Evolutionary conservation across 108 stramenopile species (phyloP), one percentile per base, ranked within the genome.

Genomic region (Skeletonema tropicum): DNA sequence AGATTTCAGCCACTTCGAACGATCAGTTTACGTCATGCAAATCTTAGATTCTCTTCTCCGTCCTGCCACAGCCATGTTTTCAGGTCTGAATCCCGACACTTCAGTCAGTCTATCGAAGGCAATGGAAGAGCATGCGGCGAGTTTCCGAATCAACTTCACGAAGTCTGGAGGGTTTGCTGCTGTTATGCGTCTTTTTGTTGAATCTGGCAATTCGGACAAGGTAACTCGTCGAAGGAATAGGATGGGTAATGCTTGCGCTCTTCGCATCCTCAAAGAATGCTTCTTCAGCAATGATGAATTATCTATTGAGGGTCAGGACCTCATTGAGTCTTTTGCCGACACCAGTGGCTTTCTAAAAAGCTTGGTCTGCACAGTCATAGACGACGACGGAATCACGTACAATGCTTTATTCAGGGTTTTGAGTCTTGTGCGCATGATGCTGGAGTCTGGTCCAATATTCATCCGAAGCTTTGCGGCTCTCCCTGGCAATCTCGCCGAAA

Each of bases 11-110:
- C 85, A 73, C 57, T 94, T 92, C 64, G 88, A 93, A 68, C 87
- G 88, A 36, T 92, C 94, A 26, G 92, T 97, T 14, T 98, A 98
- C 70, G 93, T 92, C 9, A 85, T 98, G 76, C 91, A 97, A 79
- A 90, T 97, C 17, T 86, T 98, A 30, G 98, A 98, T 74, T 89
- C 93, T 25, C 86, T 94, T 38, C 75, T 98, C 21, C 89, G 91
- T 52, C 98, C 98, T 12, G 92, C 96, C 9, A 79, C 85, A 23
- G 94, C 87, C 55, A 77, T 94, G 14, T 76, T 96, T 45, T 92
- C 90, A 0, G 68, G 69, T 35, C 75, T 95, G 45, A 75, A 82
- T 6, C 9, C 39, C 2, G 75, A 81, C 41, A 68, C 73, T 26
- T 64, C 78, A 36, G 32, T 14, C 8, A 68, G 38, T 15, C 68